Percentiles rank a stretch among this genome's conserved stretches.
Evolutionary conservation across 495 filamentous ascomycete genomes (phyloP).

Genomic region (Penicillium parvum): DNA sequence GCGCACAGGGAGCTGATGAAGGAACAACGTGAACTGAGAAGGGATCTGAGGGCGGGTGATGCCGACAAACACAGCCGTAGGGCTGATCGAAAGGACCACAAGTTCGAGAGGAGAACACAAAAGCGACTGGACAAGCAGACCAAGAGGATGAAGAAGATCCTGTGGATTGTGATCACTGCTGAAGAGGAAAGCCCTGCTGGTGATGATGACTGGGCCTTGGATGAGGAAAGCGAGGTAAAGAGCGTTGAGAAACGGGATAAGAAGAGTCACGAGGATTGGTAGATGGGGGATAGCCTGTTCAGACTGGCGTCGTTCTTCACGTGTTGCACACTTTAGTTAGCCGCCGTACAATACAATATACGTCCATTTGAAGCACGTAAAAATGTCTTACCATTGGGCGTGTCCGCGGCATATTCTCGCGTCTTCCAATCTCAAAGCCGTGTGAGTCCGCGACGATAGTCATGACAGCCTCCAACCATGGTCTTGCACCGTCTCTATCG

Average conservation of each 20-base stretch:
- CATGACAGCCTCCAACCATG: conserved; percentile 14
- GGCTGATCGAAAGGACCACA: not conserved
- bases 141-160: conserved; percentile 12
- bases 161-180: conserved; percentile 14
- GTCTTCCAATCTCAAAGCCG: conserved; percentile 18
- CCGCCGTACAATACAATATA: too few relatives aligned
- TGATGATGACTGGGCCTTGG: conserved; percentile 14
- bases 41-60: conserved; percentile 4
- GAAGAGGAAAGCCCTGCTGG: not conserved
- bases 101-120: conserved; percentile 3
- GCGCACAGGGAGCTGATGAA: not conserved
- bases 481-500: not conserved
- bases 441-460: conserved; percentile 11
- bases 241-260: not conserved
- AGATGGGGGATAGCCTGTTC: not conserved
- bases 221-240: not conserved
- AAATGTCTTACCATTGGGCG: not conserved
- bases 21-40: conserved; percentile 7
- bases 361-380: too few relatives aligned
- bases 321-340: too few relatives aligned
- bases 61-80: conserved; percentile 4
- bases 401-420: conserved; percentile 10
- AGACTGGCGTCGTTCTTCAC: too few relatives aligned
- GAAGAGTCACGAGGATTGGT: not conserved
- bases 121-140: conserved; percentile 5